phyloP scores from a whole-genome alignment of 768 basidiomycete genomes.

The Mycena venus region DNA sequence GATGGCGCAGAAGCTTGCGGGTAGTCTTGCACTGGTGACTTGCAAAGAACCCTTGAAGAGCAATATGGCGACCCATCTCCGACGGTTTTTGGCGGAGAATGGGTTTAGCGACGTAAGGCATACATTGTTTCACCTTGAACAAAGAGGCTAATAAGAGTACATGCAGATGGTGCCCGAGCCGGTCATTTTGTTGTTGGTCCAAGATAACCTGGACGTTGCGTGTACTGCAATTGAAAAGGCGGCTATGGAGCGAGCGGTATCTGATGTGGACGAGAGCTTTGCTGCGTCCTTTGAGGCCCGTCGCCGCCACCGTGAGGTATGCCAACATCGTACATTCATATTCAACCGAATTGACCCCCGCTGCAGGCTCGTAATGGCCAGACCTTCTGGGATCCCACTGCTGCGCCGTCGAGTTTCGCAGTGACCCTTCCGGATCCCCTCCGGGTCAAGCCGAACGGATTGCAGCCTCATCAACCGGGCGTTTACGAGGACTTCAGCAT shows the following conservation, averaged over 20 bases:
- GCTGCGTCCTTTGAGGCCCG: conserved; percentile 84
- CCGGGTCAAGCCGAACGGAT: conserved; percentile 84
- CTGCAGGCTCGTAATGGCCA: conserved; percentile 74
- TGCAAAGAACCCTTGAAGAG: conserved; percentile 97
- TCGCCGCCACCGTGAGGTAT: conserved; percentile 88
- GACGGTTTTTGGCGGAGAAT: conserved; percentile 85
- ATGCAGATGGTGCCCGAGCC: conserved; percentile 83
- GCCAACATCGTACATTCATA: conserved; percentile 34
- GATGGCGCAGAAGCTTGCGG: conserved; percentile 98
- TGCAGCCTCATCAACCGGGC: conserved; percentile 84
- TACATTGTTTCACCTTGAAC: neutral
- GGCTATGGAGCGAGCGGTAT: conserved; percentile 95
- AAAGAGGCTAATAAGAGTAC: conserved; percentile 16
- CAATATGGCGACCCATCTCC: conserved; percentile 90
- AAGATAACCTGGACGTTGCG: conserved; percentile 94
- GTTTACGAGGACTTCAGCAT: conserved; percentile 97
- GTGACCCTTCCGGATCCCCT: conserved; percentile 88
- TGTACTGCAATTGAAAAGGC: conserved; percentile 97
- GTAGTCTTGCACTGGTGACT: conserved; percentile 95
- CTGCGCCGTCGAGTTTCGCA: conserved; percentile 77
- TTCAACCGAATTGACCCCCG: conserved; percentile 20
- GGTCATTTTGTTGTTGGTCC: conserved; percentile 82
- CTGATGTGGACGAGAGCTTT: conserved; percentile 94
- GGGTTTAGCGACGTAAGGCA: conserved; percentile 86
- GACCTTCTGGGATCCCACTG: conserved; percentile 91